Evolutionary conservation across 805 yeast species (phyloP).

Genomic region (Starmerella kuoi): DNA sequence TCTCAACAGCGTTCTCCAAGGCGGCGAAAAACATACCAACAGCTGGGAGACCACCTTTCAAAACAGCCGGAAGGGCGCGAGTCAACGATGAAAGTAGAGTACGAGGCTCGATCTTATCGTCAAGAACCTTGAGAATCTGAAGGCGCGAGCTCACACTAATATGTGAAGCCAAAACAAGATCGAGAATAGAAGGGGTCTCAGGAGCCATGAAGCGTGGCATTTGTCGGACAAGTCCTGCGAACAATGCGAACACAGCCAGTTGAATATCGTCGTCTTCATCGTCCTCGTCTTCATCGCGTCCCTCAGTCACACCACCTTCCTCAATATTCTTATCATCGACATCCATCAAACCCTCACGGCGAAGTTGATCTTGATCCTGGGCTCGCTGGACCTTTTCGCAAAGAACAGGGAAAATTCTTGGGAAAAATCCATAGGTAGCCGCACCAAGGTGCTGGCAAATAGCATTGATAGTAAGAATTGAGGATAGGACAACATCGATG

Average conservation of each 20-base stretch:
- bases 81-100: conserved; percentile 50
- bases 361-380: conserved; percentile 1
- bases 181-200: conserved; percentile 49
- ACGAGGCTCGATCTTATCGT: conserved; percentile 55
- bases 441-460: conserved; percentile 70
- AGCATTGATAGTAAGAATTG: conserved; percentile 59
- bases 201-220: conserved; percentile 77
- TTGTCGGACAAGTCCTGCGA: conserved; percentile 64
- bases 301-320: conserved; percentile 1
- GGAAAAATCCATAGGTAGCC: conserved; percentile 69
- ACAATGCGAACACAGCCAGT: conserved; percentile 54
- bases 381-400: conserved; percentile 36
- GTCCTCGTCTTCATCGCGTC: conserved; percentile 33
- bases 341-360: background rate
- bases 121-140: conserved; percentile 40
- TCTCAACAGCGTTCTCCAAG: conserved; percentile 53
- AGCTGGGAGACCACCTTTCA: conserved; percentile 30
- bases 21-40: conserved; percentile 61
- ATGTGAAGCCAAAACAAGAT: conserved; percentile 33
- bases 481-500: conserved; percentile 58
- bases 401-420: conserved; percentile 69
- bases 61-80: conserved; percentile 45
- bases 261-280: conserved; percentile 28
- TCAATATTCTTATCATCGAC: conserved; percentile 1
- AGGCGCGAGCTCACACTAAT: conserved; percentile 48